These are phyloP conservation scores for Aspergillus haitiensis DNA, from an alignment of 495 filamentous ascomycete species.

Conservation along the genomic window DNA sequence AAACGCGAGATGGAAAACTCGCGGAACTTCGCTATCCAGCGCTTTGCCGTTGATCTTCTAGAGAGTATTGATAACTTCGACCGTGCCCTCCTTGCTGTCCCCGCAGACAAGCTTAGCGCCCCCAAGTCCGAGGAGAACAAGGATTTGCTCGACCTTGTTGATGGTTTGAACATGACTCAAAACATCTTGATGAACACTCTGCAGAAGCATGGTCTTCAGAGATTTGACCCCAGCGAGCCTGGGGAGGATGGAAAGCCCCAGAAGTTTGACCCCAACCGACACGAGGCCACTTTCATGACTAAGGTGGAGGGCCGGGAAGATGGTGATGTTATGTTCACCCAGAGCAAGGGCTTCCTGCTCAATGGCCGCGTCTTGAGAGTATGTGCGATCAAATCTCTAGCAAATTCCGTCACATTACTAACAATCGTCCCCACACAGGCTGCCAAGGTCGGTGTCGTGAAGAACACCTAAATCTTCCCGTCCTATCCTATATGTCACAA, in stretches of 20 bases:
- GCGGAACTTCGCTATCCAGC: conserved; percentile 89
- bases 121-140: conserved; percentile 47
- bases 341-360: conserved; percentile 91
- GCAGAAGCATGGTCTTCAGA: conserved; percentile 89
- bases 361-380: conserved; percentile 87
- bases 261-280: conserved; percentile 91
- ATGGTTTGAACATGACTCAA: conserved; percentile 93
- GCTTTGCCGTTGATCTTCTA: conserved; percentile 90
- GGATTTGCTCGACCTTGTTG: conserved; percentile 77
- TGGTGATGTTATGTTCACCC: conserved; percentile 84
- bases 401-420: conserved; percentile 14
- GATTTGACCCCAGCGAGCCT: conserved; percentile 70
- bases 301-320: conserved; percentile 81
- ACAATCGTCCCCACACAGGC: conserved; percentile 46
- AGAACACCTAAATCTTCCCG: conserved; percentile 54
- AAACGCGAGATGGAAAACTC: conserved; percentile 85
- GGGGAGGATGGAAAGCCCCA: conserved; percentile 55
- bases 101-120: conserved; percentile 64
- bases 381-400: conserved; percentile 27
- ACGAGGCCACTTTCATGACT: conserved; percentile 94
- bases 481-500: background rate
- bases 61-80: conserved; percentile 97
- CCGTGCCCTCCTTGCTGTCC: conserved; percentile 79
- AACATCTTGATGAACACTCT: conserved; percentile 82
- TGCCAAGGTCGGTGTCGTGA: conserved; percentile 92